Evolutionary conservation across 768 basidiomycete species (phyloP).

Genomic region (Xerocomellus amylosporus): DNA sequence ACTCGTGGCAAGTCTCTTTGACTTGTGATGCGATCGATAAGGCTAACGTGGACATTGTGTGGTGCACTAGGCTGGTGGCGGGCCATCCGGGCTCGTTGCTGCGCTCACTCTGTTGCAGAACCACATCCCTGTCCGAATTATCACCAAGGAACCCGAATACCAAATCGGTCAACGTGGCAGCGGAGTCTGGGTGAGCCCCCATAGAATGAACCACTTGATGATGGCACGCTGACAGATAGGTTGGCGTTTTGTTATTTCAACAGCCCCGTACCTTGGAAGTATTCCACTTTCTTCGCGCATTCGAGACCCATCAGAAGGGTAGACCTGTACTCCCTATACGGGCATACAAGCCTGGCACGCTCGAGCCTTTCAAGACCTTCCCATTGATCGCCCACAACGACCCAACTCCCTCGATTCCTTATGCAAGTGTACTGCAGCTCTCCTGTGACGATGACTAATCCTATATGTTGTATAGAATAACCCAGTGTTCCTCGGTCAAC

Average conservation of each 20-base stretch:
- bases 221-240: background rate
- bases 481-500: slow-evolving; percentile 23
- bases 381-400: slow-evolving; percentile 5
- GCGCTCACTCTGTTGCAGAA: slow-evolving; percentile 39
- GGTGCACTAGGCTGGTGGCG: slow-evolving; percentile 24
- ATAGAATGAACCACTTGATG: background rate
- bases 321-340: slow-evolving; percentile 28
- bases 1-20: slow-evolving; percentile 17
- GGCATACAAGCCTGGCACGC: slow-evolving; percentile 32
- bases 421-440: slow-evolving; percentile 13
- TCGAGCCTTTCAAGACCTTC: slow-evolving; percentile 17
- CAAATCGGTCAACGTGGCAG: slow-evolving; percentile 39
- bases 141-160: slow-evolving; percentile 42
- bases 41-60: background rate
- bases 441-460: background rate
- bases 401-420: slow-evolving; percentile 27
- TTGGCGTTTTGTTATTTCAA: background rate
- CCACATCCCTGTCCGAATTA: slow-evolving; percentile 48
- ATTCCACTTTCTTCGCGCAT: slow-evolving; percentile 39
- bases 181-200: slow-evolving; percentile 36
- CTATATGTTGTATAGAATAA: slow-evolving; percentile 5
- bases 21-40: background rate
- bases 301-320: slow-evolving; percentile 37
- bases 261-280: slow-evolving; percentile 42
- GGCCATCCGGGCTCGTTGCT: slow-evolving; percentile 30